A percentile compares a stretch with the other conserved stretches of the same genome.
These are phyloP conservation scores for Globisporangium cystogenes DNA, from an alignment of 352 stramenopile species.

Conservation along the genomic window DNA sequence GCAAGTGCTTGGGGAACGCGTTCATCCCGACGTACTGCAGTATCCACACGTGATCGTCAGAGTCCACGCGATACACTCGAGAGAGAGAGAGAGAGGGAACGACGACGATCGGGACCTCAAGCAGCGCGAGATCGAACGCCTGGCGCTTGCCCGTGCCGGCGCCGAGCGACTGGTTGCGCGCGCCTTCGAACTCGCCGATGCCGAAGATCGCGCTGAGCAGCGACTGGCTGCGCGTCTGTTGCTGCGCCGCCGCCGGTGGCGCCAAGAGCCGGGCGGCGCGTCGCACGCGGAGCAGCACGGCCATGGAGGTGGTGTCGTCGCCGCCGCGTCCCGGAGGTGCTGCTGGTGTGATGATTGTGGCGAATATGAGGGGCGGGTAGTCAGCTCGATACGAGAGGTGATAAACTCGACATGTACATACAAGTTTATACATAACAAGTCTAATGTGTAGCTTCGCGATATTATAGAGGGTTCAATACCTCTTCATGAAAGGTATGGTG, in stretches of 20 bases:
- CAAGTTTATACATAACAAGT: neutral
- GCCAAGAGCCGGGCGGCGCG: neutral
- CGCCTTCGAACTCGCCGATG: slow-evolving; percentile 76
- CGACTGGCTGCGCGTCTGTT: slow-evolving; percentile 40
- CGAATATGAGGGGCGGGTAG: neutral
- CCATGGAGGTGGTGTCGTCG: neutral
- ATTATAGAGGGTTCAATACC: too few relatives aligned
- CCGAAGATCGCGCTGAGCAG: slow-evolving; percentile 72
- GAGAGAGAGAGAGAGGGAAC: neutral
- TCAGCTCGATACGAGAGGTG: neutral
- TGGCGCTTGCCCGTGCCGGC: slow-evolving; percentile 60
- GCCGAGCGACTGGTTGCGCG: slow-evolving; percentile 49
- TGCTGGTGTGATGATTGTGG: neutral
- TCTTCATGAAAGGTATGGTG: too few relatives aligned
- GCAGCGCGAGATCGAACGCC: slow-evolving; percentile 60
- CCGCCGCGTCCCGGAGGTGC: neutral
- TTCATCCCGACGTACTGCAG: slow-evolving; percentile 77
- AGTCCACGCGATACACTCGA: neutral
- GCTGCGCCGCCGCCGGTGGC: slow-evolving; percentile 1
- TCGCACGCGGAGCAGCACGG: slow-evolving; percentile 1
- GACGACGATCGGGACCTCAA: slow-evolving; percentile 30
- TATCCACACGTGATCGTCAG: neutral
- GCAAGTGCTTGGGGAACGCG: slow-evolving; percentile 63
- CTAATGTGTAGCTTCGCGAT: too few relatives aligned
- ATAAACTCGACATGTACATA: neutral